A percentile compares a stretch with the other conserved stretches of the same genome.
Conservation (phyloP, 2,329 filamentous ascomycete genomes). For the Fragosphaeria purpurea region DNA sequence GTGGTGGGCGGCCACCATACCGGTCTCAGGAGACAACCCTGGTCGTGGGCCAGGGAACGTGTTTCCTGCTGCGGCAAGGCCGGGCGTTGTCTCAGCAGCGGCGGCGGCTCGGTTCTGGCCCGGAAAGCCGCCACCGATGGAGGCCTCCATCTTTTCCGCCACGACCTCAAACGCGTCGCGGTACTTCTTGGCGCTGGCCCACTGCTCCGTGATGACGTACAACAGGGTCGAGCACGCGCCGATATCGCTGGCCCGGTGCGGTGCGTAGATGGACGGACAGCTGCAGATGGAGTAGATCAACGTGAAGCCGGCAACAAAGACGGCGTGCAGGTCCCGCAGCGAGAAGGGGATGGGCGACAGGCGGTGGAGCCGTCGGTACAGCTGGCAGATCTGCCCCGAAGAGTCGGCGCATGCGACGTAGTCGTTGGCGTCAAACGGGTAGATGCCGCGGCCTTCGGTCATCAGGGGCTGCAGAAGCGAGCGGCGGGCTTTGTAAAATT, state of each 20-base stretch:
- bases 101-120: too few species aligned
- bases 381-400: constrained; percentile 9
- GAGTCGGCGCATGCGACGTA: constrained; percentile 7
- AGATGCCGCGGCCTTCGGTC: constrained; percentile 2
- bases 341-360: constrained; percentile 7
- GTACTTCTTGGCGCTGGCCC: constrained; percentile 2
- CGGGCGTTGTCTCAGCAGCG: too few species aligned
- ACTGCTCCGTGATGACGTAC: constrained; percentile 4
- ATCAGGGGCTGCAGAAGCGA: constrained; percentile 8
- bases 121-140: too few species aligned
- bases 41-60: too few species aligned
- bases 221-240: constrained; percentile 1
- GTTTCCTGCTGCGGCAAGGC: too few species aligned
- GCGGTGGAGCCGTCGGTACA: constrained; percentile 7
- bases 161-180: constrained; percentile 2
- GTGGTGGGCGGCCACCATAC: too few species aligned
- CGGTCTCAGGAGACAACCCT: too few species aligned
- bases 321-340: constrained; percentile 8
- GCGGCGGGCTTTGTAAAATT: constrained; percentile 3
- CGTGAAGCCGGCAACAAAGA: constrained; percentile 10
- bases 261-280: not conserved
- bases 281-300: constrained; percentile 5
- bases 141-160: constrained; percentile 2
- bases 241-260: not conserved
- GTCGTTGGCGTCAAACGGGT: not conserved